These are phyloP conservation scores for Moniliophthora roreri DNA, from an alignment of 1,284 basidiomycete species.

Conservation along the genomic window DNA sequence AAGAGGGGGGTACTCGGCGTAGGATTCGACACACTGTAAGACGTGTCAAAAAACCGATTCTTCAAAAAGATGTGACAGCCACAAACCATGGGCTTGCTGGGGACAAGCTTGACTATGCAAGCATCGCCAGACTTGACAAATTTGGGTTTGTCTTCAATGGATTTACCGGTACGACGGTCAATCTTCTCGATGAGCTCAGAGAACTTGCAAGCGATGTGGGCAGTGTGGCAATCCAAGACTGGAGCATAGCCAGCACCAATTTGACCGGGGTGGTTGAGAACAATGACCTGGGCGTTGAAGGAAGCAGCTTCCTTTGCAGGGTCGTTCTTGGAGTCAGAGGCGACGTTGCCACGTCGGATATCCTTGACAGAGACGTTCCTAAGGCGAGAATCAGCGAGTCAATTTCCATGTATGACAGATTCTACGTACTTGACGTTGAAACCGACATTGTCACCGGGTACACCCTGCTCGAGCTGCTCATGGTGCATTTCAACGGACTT, in stretches of 20 bases:
- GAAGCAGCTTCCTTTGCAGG: constrained; percentile 99
- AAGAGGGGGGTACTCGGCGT: constrained; percentile 98
- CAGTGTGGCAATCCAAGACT: constrained; percentile 99
- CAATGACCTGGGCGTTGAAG: constrained; percentile 99
- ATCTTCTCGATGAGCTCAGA: constrained; percentile 98
- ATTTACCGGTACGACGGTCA: constrained; percentile 97
- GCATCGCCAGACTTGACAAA: constrained; percentile 97
- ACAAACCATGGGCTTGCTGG: constrained; percentile 90
- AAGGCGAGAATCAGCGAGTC: constrained; percentile 19
- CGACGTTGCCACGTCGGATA: constrained; percentile 99
- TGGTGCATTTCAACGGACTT: constrained; percentile 99
- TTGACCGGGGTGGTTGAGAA: constrained; percentile 99
- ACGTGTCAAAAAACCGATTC: neutral
- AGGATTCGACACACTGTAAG: constrained; percentile 84
- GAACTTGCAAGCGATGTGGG: constrained; percentile 99
- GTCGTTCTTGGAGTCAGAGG: constrained; percentile 99
- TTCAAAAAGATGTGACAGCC: neutral
- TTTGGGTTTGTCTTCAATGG: constrained; percentile 87
- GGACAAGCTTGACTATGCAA: constrained; percentile 97
- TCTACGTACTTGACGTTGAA: constrained; percentile 89
- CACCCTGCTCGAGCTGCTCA: constrained; percentile 95
- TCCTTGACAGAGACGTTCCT: constrained; percentile 99
- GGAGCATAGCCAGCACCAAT: constrained; percentile 98
- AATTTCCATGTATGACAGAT: constrained; percentile 1
- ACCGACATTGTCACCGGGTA: constrained; percentile 98